These are phyloP conservation scores for Saccharomycopsis fibuligera DNA, from an alignment of 805 yeast genomes.

Conservation along the genomic window DNA sequence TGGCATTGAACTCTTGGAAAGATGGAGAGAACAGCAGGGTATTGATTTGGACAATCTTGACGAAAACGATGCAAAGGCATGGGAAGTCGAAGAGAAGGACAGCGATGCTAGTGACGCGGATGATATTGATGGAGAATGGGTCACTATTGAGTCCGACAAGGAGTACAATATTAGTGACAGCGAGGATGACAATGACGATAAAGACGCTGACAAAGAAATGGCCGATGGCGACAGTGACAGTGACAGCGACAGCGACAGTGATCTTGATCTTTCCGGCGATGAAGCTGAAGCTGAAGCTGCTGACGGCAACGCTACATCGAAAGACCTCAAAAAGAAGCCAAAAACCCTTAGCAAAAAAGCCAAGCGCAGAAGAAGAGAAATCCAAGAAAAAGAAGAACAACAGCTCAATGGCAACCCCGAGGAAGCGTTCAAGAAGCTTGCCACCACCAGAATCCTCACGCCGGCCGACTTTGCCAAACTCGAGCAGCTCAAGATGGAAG, in stretches of 20 bases:
- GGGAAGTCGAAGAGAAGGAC: conserved; percentile 47
- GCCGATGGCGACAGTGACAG: conserved; percentile 31
- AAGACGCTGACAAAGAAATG: no score
- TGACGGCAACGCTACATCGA: not conserved
- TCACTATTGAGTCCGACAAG: conserved; percentile 74
- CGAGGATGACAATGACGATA: conserved; percentile 29
- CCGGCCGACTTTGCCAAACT: conserved; percentile 98
- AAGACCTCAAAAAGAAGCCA: conserved; percentile 1
- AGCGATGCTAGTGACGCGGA: conserved; percentile 42
- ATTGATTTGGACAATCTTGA: conserved; percentile 55
- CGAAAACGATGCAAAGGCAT: conserved; percentile 56
- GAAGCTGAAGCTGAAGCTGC: no score
- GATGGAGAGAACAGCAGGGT: conserved; percentile 69
- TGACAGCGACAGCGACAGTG: conserved; percentile 38
- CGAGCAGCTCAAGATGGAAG: conserved; percentile 77
- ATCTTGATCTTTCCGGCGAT: conserved; percentile 21
- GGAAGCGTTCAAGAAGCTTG: conserved; percentile 50
- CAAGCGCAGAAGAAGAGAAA: conserved; percentile 24
- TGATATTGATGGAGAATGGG: conserved; percentile 89
- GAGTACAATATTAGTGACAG: conserved; percentile 54
- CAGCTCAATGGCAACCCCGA: conserved; percentile 34
- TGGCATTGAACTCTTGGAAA: conserved; percentile 82
- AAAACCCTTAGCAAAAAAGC: conserved; percentile 22
- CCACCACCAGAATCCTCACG: conserved; percentile 74
- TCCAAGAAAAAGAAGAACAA: conserved; percentile 26